Base-by-base conservation (phyloP, 2,329 filamentous ascomycete species). In the Furcasterigmium furcatum region DNA sequence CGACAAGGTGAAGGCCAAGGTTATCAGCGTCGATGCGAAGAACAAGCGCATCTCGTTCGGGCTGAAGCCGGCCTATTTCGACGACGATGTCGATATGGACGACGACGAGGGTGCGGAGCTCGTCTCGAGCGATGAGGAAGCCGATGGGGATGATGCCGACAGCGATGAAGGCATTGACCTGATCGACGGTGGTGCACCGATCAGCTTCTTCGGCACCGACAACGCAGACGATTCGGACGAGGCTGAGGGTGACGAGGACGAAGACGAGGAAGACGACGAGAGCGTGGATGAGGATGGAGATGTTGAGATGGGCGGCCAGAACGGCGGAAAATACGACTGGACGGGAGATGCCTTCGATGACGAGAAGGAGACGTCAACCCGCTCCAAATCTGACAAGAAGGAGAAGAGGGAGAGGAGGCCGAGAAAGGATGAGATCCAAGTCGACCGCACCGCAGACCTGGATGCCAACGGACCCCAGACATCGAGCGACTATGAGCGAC, bases 391-490 rank as follows among this genome's bases (percentile, higher is more conserved):
- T 55, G 61, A 63, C 34, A 76, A 76, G 59, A 74, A 70, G 55
- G 61, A 63, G 56, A 56, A 46, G 49, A 87, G 85, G 71, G 85
- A 84, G 63, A 90, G 84, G 71, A 92, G 90, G 72, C 77, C 79
- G 52, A 84, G 81, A 62, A 89, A 87, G 70, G 74, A 84, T 2
- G 85, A 87, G 58, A 88, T 91, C 58, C 85, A 92, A 56, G 78
- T 94, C 43, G 95, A 99, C 62, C 84, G 84, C 52, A 99, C 92
- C 5, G 94, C 87, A n/a, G 88, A 96, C 56, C 80, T 99, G 10
- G 91, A 96, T 63, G 83, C 80, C 39, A 82, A 91, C 55, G 92
- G 92, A 1, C 94, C 94, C 3, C 91, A 95, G 62, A 92, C 89
- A 2, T 80, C 88, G 14, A 88, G 87, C 51, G 95, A 99, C 66